Percentiles rank a stretch among this genome's conserved stretches.
Conservation (phyloP, 352 stramenopile genomes). For the Globisporangium sylvaticum region DNA sequence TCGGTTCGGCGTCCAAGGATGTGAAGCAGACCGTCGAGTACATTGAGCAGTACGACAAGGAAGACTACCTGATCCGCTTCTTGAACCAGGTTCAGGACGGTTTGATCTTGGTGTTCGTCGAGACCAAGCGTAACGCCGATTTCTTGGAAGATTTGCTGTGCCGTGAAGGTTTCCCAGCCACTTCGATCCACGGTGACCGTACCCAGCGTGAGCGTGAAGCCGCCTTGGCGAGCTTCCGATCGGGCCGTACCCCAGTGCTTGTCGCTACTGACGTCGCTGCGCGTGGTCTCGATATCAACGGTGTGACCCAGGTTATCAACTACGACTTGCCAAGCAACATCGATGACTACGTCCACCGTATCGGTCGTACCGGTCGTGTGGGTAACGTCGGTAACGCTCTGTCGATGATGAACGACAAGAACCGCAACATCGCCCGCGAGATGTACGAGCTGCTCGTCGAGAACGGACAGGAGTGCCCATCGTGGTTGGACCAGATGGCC, state of each 20-base stretch:
- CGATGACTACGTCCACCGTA: constrained; percentile 99
- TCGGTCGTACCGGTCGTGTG: constrained; percentile 98
- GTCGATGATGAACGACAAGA: constrained; percentile 99
- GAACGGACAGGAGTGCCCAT: constrained; percentile 93
- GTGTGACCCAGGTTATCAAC: constrained; percentile 97
- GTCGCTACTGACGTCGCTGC: constrained; percentile 98
- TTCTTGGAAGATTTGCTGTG: constrained; percentile 95
- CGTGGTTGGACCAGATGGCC: constrained; percentile 94
- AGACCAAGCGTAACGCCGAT: constrained; percentile 97
- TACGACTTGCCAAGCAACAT: constrained; percentile 99
- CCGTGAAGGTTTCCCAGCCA: constrained; percentile 87
- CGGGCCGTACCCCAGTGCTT: constrained; percentile 89
- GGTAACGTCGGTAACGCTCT: constrained; percentile 96
- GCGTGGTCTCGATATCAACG: constrained; percentile 97
- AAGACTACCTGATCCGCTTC: constrained; percentile 94
- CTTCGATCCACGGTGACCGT: constrained; percentile 98
- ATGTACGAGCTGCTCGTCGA: constrained; percentile 96
- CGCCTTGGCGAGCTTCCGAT: constrained; percentile 91
- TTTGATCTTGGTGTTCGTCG: constrained; percentile 97
- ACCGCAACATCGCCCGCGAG: constrained; percentile 96
- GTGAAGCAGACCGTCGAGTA: constrained; percentile 98
- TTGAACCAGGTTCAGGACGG: constrained; percentile 91
- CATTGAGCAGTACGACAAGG: constrained; percentile 97
- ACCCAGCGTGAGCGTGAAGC: constrained; percentile 93
- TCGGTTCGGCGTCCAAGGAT: constrained; percentile 96